Base-by-base conservation (phyloP, 1,139 yeast species). In the Yamadazyma siamensis region DNA sequence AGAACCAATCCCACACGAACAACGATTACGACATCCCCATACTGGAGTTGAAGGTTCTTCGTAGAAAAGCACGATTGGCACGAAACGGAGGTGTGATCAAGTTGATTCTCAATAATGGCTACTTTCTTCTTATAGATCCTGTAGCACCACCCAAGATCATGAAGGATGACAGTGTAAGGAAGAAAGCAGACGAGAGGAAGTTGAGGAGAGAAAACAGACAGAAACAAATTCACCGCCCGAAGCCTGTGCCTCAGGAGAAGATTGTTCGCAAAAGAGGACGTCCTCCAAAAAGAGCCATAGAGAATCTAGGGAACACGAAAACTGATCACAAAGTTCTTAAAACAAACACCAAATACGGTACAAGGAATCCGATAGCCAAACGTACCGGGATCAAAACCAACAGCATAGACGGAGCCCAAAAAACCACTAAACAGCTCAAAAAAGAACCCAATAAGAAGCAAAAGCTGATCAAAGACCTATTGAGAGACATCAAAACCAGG, bases 81-180 rank as follows among this genome's bases (percentile, higher is more conserved):
- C 40, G 37, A 15, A 40, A 41, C 25, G 65, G 64, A 0, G 59
- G 61, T 0, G 34, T 41, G 4, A 49, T 62, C 6, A 57, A 44
- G 25, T 41, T 63, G 11, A 43, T 43, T 18, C 44, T 63, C 22
- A 45, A 49, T 27, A 59, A 60, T 34, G 64, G 65, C 1, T 54
- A 43, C 29, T 47, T 45, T 15, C 38, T 63, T 21, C 36, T 57
- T 1, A 56, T 61, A 8, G 62, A 59, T 34, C 65, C 65, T 1
- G 34, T 54, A n/a, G 36, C 41, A 1, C 50, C 60, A 5, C 69
- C 69, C 2, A 36, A 31, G 26, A 25, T 41, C 2, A n/a, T 39
- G 1, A 20, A 32, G 16, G 33, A 25, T 15, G 20, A 7, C 9
- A 10, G 20, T 8, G 10, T 7, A 18, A 18, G 20, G 10, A 18